Evolutionary conservation across 169 alveolate genomes (phyloP).

Genomic region (Amoebophrya sp.): DNA sequence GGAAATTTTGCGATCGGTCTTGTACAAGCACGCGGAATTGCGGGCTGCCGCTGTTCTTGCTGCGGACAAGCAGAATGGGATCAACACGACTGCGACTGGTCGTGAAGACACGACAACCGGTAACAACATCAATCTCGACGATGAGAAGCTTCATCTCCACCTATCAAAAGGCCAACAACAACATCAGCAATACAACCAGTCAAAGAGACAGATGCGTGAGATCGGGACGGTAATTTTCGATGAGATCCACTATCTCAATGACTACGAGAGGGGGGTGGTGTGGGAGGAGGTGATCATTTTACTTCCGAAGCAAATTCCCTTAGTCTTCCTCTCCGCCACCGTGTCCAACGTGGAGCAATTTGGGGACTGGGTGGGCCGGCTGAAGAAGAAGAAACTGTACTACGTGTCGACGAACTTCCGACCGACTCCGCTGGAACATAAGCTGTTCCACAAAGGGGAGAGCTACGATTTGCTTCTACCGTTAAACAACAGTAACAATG

Average conservation of each 20-base stretch:
- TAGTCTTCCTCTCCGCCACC: slow-evolving; percentile 38
- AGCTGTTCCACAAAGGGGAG: slow-evolving; percentile 43
- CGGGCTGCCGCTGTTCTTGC: background rate
- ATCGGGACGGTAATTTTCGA: slow-evolving; percentile 87
- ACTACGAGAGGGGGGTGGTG: slow-evolving; percentile 92
- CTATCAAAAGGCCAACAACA: background rate
- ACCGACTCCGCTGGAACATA: slow-evolving; percentile 92
- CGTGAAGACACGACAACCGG: background rate
- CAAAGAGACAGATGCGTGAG: background rate
- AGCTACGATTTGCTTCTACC: background rate
- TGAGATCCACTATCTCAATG: slow-evolving; percentile 97
- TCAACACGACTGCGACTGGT: background rate
- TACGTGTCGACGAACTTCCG: slow-evolving; percentile 82
- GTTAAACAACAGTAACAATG: too few relatives aligned
- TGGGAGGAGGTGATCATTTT: slow-evolving; percentile 98
- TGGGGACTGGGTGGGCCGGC: slow-evolving; percentile 48
- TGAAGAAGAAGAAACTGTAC: slow-evolving; percentile 75
- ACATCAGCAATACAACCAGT: background rate
- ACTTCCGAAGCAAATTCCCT: slow-evolving; percentile 62
- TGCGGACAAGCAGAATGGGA: background rate
- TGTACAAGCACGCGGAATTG: background rate
- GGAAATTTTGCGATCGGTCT: slow-evolving; percentile 72
- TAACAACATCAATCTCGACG: background rate
- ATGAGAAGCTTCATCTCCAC: background rate
- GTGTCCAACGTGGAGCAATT: slow-evolving; percentile 33